These are phyloP conservation scores for Elsinoe perseae DNA, from an alignment of 2,329 filamentous ascomycete genomes.

Conservation along the genomic window DNA sequence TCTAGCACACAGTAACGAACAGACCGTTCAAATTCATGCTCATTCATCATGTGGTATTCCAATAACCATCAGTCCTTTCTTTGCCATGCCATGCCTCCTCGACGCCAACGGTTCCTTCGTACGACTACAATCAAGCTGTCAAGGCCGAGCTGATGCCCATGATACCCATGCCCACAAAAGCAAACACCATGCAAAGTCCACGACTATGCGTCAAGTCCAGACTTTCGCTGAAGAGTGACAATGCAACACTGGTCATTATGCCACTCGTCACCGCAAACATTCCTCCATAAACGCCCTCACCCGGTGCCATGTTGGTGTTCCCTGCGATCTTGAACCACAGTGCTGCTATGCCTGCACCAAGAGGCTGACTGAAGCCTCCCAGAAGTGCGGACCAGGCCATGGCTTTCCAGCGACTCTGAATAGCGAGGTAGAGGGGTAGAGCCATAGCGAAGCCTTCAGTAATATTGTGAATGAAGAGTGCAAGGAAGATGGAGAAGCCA, in stretches of 20 bases:
- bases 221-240: slow-evolving; percentile 83
- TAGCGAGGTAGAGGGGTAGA: slow-evolving; percentile 82
- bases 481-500: slow-evolving; percentile 87
- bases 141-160: slow-evolving; percentile 79
- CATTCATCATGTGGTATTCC: neutral
- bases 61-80: neutral
- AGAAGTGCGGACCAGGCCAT: slow-evolving; percentile 78
- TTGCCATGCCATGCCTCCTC: neutral
- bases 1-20: no score
- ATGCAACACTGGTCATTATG: slow-evolving; percentile 88
- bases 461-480: slow-evolving; percentile 96
- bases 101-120: neutral
- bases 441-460: slow-evolving; percentile 94
- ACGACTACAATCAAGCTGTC: slow-evolving; percentile 45
- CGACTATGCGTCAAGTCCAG: slow-evolving; percentile 73
- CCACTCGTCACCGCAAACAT: slow-evolving; percentile 87
- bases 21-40: neutral
- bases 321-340: slow-evolving; percentile 73
- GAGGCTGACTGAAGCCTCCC: slow-evolving; percentile 77
- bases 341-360: slow-evolving; percentile 76
- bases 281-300: slow-evolving; percentile 58
- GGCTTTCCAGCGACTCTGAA: slow-evolving; percentile 69
- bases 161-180: slow-evolving; percentile 78
- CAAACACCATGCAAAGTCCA: slow-evolving; percentile 69
- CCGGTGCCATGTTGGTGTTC: slow-evolving; percentile 39